Evolutionary conservation across 352 stramenopile genomes (phyloP).

Genomic region (Phytophthora chlamydospora): DNA sequence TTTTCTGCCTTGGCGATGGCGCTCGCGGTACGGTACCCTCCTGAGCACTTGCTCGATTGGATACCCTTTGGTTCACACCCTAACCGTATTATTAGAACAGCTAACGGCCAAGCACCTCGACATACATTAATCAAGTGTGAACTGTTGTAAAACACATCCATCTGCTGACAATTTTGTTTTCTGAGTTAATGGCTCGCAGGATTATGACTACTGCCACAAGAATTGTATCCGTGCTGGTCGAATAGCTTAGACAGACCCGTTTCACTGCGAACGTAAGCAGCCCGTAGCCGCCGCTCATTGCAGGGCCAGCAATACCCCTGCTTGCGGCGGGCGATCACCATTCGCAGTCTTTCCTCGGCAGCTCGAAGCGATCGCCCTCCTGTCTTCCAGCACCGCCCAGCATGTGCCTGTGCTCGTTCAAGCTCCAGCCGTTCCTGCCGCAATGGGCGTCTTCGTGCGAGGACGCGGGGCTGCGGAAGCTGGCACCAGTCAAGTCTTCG

Average conservation of each 20-base stretch:
- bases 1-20: slow-evolving; percentile 15
- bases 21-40: slow-evolving; percentile 5
- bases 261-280: slow-evolving; percentile 19
- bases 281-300: slow-evolving; percentile 1
- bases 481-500: slow-evolving; percentile 33
- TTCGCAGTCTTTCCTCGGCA: slow-evolving; percentile 33
- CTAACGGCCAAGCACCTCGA: slow-evolving; percentile 7
- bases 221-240: slow-evolving; percentile 26
- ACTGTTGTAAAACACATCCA: neutral
- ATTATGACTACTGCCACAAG: slow-evolving; percentile 14
- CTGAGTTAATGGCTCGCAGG: no score
- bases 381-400: neutral
- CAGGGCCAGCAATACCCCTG: slow-evolving; percentile 14
- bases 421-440: slow-evolving; percentile 32
- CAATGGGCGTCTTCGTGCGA: slow-evolving; percentile 44
- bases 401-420: slow-evolving; percentile 48
- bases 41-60: slow-evolving; percentile 15
- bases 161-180: no score
- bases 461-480: slow-evolving; percentile 41
- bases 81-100: slow-evolving; percentile 8
- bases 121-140: neutral
- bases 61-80: slow-evolving; percentile 9
- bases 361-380: slow-evolving; percentile 15
- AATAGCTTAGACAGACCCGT: slow-evolving; percentile 14
- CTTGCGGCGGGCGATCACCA: slow-evolving; percentile 12